These are phyloP conservation scores for Diplodia mutila DNA, from an alignment of 2,329 filamentous ascomycete genomes.

Conservation along the genomic window DNA sequence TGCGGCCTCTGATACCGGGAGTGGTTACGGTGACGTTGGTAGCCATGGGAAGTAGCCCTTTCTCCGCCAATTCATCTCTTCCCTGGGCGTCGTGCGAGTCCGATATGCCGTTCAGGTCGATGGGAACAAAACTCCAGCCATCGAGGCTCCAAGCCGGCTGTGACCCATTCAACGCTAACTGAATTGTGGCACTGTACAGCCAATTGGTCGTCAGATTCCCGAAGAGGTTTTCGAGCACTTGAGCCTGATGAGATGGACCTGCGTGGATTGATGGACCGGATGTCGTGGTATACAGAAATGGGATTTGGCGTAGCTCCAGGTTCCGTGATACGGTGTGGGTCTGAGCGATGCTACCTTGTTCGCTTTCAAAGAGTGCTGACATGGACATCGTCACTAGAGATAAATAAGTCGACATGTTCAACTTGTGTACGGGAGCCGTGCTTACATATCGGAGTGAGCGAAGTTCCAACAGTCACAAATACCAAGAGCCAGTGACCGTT, in stretches of 20 bases:
- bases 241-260: neutral
- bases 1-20: neutral
- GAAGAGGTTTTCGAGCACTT: constrained; percentile 8
- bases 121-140: constrained; percentile 27
- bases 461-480: neutral
- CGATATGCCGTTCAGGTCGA: constrained; percentile 24
- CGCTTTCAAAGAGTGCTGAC: neutral
- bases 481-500: neutral
- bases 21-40: neutral
- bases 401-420: neutral
- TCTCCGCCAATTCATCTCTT: neutral
- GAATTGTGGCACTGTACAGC: constrained; percentile 28
- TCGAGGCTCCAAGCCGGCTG: constrained; percentile 29
- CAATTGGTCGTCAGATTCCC: constrained; percentile 28
- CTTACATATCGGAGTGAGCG: neutral
- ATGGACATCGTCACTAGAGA: neutral
- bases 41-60: neutral
- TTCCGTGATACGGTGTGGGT: neutral
- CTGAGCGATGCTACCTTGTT: neutral
- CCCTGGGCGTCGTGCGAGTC: neutral
- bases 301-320: neutral
- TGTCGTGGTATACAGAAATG: neutral
- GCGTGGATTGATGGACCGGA: neutral
- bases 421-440: neutral
- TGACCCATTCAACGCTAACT: constrained; percentile 28